Base-by-base conservation (phyloP, 2,329 filamentous ascomycete genomes). In the Fusarium armeniacum region DNA sequence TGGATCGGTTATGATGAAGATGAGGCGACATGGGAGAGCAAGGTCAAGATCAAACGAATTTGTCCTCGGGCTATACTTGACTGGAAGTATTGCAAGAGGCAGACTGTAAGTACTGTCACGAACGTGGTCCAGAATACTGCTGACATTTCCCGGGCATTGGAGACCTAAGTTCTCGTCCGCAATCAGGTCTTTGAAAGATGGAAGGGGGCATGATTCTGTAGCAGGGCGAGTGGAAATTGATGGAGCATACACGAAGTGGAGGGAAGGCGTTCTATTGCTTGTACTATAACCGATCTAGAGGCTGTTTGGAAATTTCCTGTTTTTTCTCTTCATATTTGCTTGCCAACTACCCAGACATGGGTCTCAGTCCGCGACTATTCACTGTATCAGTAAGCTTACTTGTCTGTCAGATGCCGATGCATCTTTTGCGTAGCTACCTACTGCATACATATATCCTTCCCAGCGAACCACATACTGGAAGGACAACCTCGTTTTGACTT, bases 401-500 rank as follows among this genome's bases (percentile, higher is more conserved):
- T 43, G 4, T 43, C 40, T 16, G 5, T 0, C 1, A 6, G 5
- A 16, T 41, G 16, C 1, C 7, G 20, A 41, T 22, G 6, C 20
- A 15, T 41, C 38, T 8, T 24, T 3, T 15, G 4, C 0, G 15
- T 12, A n/a, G 1, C 32, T 33, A 33, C 26, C 9, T 6, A 6
- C 5, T 38, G 5, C 18, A 10, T 1, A 13, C 18, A 10, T 1
- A 13, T 6, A 1, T 12, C 36, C 5, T 10, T 20, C 4, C 1
- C 10, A n/a, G 9, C 7, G 3, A 38, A 38, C n/a, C 5, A 10
- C n/a, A 13, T 2, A 22, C 6, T 15, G 7, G 5, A 5, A 22
- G 3, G 12, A 22, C 38, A 3, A 20, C 10, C 28, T 12, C 24
- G 7, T 44, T n/a, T 3, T 44, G 22, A 26, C 22, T 18, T 18